Evolutionary conservation across 2,329 filamentous ascomycete genomes (phyloP).

Genomic region (Aspergillus pseudoviridinutans): DNA sequence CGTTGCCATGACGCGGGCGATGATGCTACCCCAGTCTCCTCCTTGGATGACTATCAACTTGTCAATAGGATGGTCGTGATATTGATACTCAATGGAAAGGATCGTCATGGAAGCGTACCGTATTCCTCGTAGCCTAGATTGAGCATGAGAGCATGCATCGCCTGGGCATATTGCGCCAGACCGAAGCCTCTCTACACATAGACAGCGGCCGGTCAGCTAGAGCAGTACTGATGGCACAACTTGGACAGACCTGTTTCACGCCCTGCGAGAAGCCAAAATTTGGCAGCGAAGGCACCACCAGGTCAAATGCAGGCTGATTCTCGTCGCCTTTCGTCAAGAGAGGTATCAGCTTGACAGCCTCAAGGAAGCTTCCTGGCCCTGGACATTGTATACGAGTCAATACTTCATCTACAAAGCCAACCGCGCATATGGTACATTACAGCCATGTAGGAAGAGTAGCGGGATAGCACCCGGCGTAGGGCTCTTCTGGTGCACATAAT

Average conservation of each 20-base stretch:
- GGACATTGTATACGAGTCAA: constrained; percentile 19
- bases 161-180: constrained; percentile 59
- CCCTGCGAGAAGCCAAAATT: constrained; percentile 54
- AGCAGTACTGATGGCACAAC: not conserved
- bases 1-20: constrained; percentile 59
- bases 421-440: constrained; percentile 25
- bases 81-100: not conserved
- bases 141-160: constrained; percentile 64
- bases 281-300: constrained; percentile 53
- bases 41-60: constrained; percentile 48
- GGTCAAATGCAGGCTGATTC: constrained; percentile 45
- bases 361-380: constrained; percentile 63
- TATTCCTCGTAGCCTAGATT: constrained; percentile 63
- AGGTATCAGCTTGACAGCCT: constrained; percentile 45
- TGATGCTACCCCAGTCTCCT: constrained; percentile 66
- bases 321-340: constrained; percentile 37
- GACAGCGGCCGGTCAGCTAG: not conserved
- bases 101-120: constrained; percentile 24
- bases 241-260: constrained; percentile 27
- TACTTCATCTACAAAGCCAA: not conserved
- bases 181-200: constrained; percentile 54
- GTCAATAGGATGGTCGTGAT: not conserved
- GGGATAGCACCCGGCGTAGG: constrained; percentile 54
- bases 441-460: constrained; percentile 65
- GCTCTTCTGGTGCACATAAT: constrained; percentile 61